Percentiles rank a stretch among this genome's conserved stretches.
Conservation (phyloP, 1,139 yeast species). For the Citeromyces hawaiiensis region DNA sequence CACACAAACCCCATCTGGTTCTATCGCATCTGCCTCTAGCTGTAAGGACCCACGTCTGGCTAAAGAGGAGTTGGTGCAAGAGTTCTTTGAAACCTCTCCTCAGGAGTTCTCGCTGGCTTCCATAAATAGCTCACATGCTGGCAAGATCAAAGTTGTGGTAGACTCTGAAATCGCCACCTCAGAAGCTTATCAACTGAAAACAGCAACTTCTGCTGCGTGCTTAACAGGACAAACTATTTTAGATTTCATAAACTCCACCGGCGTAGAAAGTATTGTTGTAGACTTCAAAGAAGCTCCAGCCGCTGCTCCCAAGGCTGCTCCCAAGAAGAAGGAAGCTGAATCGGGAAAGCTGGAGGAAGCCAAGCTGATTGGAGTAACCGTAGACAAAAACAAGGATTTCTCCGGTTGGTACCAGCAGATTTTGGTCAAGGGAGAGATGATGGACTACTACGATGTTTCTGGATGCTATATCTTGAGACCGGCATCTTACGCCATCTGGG, state of each 20-base stretch:
- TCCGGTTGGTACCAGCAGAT: constrained; percentile 97
- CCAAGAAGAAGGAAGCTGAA: constrained; percentile 17
- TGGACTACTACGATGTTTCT: constrained; percentile 96
- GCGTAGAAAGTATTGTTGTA: constrained; percentile 38
- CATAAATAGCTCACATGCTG: constrained; percentile 36
- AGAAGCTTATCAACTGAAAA: constrained; percentile 41
- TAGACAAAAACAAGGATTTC: constrained; percentile 83
- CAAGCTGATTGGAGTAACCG: constrained; percentile 90
- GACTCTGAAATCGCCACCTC: constrained; percentile 40
- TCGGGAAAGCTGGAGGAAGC: constrained; percentile 70
- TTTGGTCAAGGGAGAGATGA: constrained; percentile 91
- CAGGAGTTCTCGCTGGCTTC: constrained; percentile 57
- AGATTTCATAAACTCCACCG: constrained; percentile 41
- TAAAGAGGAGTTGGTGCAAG: constrained; percentile 60
- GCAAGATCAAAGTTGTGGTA: constrained; percentile 52
- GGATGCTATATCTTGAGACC: constrained; percentile 99
- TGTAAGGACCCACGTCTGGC: constrained; percentile 86
- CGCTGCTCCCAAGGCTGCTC: constrained; percentile 21
- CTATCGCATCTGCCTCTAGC: constrained; percentile 53
- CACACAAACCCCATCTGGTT: constrained; percentile 56
- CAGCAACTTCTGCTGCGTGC: constrained; percentile 44
- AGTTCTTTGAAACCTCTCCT: constrained; percentile 50
- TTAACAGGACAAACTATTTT: constrained; percentile 37
- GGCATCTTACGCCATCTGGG: constrained; percentile 92
- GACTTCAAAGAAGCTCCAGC: constrained; percentile 45